Conservation (phyloP, 1,139 yeast genomes). For the Geotrichum siamense region DNA sequence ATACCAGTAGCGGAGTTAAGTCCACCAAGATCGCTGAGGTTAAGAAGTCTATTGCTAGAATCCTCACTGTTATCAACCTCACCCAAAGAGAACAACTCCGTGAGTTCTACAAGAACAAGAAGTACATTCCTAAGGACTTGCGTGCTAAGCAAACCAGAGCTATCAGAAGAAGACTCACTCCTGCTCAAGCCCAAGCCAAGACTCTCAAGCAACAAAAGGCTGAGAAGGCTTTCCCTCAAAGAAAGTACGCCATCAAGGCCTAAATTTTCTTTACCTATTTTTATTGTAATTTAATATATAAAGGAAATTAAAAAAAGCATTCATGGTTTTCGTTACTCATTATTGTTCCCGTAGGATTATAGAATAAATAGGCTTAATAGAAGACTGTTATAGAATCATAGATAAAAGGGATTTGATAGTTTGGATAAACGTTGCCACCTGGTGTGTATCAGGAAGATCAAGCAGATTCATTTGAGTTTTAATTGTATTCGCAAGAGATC, state of each 20-base stretch:
- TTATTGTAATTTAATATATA: constrained; percentile 31
- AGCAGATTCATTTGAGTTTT: constrained; percentile 10
- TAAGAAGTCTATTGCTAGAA: constrained; percentile 98
- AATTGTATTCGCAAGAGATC: constrained; percentile 1
- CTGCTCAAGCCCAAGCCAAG: constrained; percentile 70
- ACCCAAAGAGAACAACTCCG: constrained; percentile 95
- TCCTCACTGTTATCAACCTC: constrained; percentile 92
- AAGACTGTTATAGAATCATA: not conserved
- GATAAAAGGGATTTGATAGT: not conserved
- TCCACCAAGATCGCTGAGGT: constrained; percentile 81
- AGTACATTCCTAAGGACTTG: constrained; percentile 96
- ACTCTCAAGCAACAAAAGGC: constrained; percentile 90
- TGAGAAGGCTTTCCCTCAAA: constrained; percentile 94
- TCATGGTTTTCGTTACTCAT: not conserved
- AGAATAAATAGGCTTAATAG: not conserved
- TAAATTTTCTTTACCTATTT: constrained; percentile 36
- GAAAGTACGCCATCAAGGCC: constrained; percentile 98
- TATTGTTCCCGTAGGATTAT: not conserved
- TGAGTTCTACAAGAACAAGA: constrained; percentile 90
- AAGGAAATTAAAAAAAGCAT: not conserved
- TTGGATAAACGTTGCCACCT: constrained; percentile 3
- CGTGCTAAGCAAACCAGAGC: constrained; percentile 99
- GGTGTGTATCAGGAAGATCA: constrained; percentile 8
- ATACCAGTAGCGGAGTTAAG: constrained; percentile 31
- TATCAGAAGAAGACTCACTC: constrained; percentile 93